Evolutionary conservation across 768 basidiomycete genomes (phyloP), one percentile per base, ranked within the genome.

Genomic region (Rhizopogon vesiculosus): DNA sequence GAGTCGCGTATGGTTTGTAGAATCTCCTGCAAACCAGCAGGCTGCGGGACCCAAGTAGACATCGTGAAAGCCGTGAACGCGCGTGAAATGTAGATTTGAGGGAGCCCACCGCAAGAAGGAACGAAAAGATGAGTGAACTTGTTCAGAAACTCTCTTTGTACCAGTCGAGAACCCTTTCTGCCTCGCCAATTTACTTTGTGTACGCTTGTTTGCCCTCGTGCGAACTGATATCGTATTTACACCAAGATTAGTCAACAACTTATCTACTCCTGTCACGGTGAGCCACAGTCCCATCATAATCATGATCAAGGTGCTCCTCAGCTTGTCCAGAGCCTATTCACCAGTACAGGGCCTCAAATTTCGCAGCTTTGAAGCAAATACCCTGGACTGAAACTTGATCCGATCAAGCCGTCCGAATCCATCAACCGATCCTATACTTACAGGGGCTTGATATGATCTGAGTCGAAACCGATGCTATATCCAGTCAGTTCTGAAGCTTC

Each of bases 1-100:
- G 95, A 95, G 65, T 94, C 88, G 73, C 87, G 89, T 72, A 98
- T 88, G 29, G 93, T 94, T 67, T 85, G 80, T 41, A 97, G 77
- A 71, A 98, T 91, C 80, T 97, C 93, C 72, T 91, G 85, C 71
- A 98, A 80, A 67, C 89, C 93, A 56, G 81, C 81, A 67, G 84
- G 86, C 64, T 91, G 85, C 61, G 95, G 95, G 59, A 76, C 78
- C 95, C 95, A 98, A 68, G 72, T 70, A 77, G 80, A 68, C 83
- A 85, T 86, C 74, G 77, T 76, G 59, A 62, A 67, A 62, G 46
- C 42, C 31, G 56, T 45, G 60, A 66, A 70, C 67, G 70, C 69
- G 69, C 65, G 62, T 29, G 38, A 57, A 53, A 43, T 52, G 33
- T 8, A 64, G 58, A 57, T 54, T 53, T 40, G 39, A 46, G 53